Percentiles rank a stretch among this genome's conserved stretches.
Evolutionary conservation across 345 rosid species (phyloP).

Genomic region (Limnanthes douglasii): DNA sequence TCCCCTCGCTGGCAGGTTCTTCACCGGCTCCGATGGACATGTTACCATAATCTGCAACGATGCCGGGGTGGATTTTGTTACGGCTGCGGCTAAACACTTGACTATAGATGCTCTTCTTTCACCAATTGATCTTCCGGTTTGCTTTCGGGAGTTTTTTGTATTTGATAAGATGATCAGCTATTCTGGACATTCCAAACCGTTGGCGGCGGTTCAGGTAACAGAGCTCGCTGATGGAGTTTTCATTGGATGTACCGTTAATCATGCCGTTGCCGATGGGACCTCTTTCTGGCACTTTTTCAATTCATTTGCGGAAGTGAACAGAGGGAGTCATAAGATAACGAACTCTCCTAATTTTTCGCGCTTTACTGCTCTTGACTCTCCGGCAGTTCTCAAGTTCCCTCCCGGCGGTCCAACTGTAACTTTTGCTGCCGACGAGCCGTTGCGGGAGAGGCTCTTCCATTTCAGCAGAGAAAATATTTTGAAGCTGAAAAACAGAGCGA

Average conservation of each 20-base stretch:
- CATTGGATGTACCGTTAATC: conserved; percentile 71
- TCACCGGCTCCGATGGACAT: conserved; percentile 44
- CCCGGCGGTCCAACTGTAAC: conserved; percentile 63
- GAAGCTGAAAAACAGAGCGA: conserved; percentile 52
- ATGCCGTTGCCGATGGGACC: conserved; percentile 79
- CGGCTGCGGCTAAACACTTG: conserved; percentile 36
- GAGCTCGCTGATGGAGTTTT: conserved; percentile 65
- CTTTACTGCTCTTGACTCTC: conserved; percentile 42
- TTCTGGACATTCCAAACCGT: conserved; percentile 56
- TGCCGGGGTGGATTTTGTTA: conserved; percentile 56
- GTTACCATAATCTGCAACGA: conserved; percentile 57
- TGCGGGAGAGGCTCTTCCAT: conserved; percentile 77
- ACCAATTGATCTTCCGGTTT: conserved; percentile 38
- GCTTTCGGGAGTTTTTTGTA: conserved; percentile 57
- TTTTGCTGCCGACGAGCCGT: conserved; percentile 51
- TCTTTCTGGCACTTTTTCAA: conserved; percentile 97
- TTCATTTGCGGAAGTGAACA: conserved; percentile 57
- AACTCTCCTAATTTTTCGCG: conserved; percentile 48
- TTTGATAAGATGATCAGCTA: conserved; percentile 64
- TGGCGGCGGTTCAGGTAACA: conserved; percentile 74
- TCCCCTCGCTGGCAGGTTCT: conserved; percentile 69
- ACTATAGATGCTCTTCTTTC: conserved; percentile 22
- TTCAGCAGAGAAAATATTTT: conserved; percentile 63
- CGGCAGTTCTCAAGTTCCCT: conserved; percentile 51
- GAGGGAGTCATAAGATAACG: conserved; percentile 44